Evolutionary conservation across 805 yeast species (phyloP).

Genomic region (Metschnikowia gelsemii): DNA sequence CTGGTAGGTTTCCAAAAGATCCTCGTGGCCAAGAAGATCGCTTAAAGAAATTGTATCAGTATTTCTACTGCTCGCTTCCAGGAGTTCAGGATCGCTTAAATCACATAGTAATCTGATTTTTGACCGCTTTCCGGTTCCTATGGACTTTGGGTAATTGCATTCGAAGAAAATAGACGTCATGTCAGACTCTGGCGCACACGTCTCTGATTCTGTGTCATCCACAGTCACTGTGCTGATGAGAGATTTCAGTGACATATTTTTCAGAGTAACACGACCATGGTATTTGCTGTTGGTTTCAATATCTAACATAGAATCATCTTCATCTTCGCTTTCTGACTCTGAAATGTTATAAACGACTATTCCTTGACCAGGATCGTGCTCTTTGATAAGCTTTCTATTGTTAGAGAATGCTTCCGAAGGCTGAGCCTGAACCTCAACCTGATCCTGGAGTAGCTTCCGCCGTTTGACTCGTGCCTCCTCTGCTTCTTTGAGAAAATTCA

Average conservation of each 20-base stretch:
- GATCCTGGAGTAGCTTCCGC: not conserved
- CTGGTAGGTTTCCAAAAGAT: conserved; percentile 39
- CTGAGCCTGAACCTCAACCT: too few species aligned
- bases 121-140: conserved; percentile 15
- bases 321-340: conserved; percentile 3
- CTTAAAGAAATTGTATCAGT: conserved; percentile 28
- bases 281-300: too few species aligned
- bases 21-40: conserved; percentile 32
- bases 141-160: not conserved
- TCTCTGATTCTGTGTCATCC: not conserved
- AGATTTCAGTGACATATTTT: too few species aligned
- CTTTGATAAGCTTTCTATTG: too few species aligned
- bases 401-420: too few species aligned
- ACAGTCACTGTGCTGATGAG: too few species aligned
- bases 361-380: too few species aligned
- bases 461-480: conserved; percentile 7
- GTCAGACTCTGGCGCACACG: not conserved
- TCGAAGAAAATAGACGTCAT: not conserved
- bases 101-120: conserved; percentile 28
- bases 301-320: not conserved
- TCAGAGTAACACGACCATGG: too few species aligned
- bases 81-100: conserved; percentile 22
- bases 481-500: not conserved
- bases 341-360: too few species aligned
- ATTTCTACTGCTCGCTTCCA: conserved; percentile 12